phyloP scores from a whole-genome alignment of 192 early-diverging fungal species.

The Coemansia sp. region DNA sequence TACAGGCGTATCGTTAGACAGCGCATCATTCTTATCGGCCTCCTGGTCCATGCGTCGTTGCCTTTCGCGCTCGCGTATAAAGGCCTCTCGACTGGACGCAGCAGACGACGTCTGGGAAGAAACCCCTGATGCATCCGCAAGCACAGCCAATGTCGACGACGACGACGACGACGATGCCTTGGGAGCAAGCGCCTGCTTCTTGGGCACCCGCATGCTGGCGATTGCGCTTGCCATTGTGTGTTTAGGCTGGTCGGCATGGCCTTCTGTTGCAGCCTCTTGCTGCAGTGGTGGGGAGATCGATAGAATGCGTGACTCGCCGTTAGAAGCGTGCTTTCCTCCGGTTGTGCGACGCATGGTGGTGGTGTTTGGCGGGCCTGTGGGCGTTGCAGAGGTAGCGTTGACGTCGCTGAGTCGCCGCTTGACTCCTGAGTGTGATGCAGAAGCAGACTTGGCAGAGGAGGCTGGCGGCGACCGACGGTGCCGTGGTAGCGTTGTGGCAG shows the following conservation, averaged over 20 bases:
- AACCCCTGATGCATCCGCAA: neutral
- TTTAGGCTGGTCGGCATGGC: neutral
- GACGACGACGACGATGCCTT: too few relatives aligned
- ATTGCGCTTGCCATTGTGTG: constrained; percentile 15
- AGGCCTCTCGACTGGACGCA: constrained; percentile 23
- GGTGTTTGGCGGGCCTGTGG: neutral
- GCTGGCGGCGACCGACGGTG: neutral
- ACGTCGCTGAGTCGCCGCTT: constrained; percentile 23
- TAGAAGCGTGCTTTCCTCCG: neutral
- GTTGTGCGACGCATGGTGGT: constrained; percentile 4
- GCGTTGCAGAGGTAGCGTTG: neutral
- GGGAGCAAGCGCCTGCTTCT: constrained; percentile 24
- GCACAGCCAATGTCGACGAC: too few relatives aligned
- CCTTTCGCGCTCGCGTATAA: constrained; percentile 47
- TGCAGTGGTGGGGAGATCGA: constrained; percentile 3
- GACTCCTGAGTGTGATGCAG: constrained; percentile 10
- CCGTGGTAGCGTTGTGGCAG: neutral
- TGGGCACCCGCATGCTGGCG: constrained; percentile 36
- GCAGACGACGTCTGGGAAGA: constrained; percentile 7
- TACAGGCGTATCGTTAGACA: neutral
- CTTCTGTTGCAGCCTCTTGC: neutral
- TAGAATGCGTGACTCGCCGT: constrained; percentile 4
- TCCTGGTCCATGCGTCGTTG: constrained; percentile 21
- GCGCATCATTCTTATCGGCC: neutral
- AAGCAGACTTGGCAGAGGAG: neutral